A percentile compares a stretch with the other conserved stretches of the same genome.
Evolutionary conservation across 768 basidiomycete genomes (phyloP).

Genomic region (Lyophyllum shimeji): DNA sequence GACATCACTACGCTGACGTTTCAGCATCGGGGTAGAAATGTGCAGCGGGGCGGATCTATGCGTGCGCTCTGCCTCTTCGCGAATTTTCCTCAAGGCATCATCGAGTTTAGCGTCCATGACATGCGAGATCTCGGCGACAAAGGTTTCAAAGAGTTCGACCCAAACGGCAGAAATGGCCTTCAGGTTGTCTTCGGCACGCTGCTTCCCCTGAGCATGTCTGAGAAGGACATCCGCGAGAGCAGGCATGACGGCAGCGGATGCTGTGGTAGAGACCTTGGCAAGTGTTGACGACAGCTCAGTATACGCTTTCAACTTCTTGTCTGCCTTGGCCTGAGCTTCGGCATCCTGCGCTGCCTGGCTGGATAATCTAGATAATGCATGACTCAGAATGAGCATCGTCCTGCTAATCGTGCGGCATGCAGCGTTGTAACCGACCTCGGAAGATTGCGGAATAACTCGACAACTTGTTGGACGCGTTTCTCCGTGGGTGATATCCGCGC

Average conservation of each 20-base stretch:
- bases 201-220: constrained; percentile 41
- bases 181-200: constrained; percentile 37
- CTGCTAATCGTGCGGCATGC: constrained; percentile 11
- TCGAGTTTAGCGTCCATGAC: constrained; percentile 33
- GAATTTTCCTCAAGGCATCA: constrained; percentile 30
- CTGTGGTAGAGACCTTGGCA: constrained; percentile 40
- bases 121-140: constrained; percentile 40
- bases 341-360: constrained; percentile 44
- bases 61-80: constrained; percentile 16
- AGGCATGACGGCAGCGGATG: constrained; percentile 42
- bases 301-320: constrained; percentile 47
- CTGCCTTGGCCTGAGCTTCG: constrained; percentile 42
- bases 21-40: not conserved
- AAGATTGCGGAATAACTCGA: constrained; percentile 38
- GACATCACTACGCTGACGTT: constrained; percentile 1
- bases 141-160: constrained; percentile 42
- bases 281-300: constrained; percentile 48
- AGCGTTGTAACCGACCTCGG: constrained; percentile 32
- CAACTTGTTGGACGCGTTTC: constrained; percentile 23
- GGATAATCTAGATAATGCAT: constrained; percentile 35
- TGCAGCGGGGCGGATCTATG: not conserved
- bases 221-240: constrained; percentile 44
- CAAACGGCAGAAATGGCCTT: constrained; percentile 44
- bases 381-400: not conserved
- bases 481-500: not conserved